Conservation (phyloP, 2,329 filamentous ascomycete genomes). For the Albifimbria verrucaria region DNA sequence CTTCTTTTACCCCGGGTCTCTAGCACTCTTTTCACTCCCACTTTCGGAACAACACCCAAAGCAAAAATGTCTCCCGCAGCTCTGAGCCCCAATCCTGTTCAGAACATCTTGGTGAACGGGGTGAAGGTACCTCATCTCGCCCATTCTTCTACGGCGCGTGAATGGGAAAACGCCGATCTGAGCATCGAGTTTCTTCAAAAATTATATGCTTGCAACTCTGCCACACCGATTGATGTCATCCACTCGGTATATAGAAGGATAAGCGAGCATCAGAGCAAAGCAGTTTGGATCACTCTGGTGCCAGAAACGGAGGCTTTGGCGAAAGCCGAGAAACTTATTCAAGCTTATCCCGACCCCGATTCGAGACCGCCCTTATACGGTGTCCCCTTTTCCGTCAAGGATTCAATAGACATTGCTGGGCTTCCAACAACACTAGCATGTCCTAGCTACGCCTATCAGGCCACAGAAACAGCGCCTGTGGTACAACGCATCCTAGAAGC, state of each 20-base stretch:
- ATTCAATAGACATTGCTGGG: slow-evolving; percentile 51
- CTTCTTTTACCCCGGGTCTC: no score
- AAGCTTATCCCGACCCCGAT: neutral
- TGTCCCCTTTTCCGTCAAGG: slow-evolving; percentile 55
- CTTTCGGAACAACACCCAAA: no score
- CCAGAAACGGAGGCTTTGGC: slow-evolving; percentile 6
- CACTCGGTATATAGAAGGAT: slow-evolving; percentile 2
- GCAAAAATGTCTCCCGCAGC: neutral
- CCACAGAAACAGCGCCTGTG: slow-evolving; percentile 42
- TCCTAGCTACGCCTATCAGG: slow-evolving; percentile 43
- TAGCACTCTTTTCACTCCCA: neutral
- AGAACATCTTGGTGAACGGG: neutral
- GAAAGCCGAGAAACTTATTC: neutral
- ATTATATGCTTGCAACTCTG: neutral
- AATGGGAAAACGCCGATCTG: neutral
- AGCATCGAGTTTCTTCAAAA: neutral
- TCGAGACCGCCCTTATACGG: slow-evolving; percentile 43
- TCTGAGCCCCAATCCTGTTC: neutral
- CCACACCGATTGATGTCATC: slow-evolving; percentile 5
- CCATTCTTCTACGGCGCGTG: neutral
- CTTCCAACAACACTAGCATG: slow-evolving; percentile 52
- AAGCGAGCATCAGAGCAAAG: neutral
- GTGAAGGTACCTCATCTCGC: neutral
- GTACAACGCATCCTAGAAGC: slow-evolving; percentile 46
- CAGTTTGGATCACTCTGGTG: slow-evolving; percentile 7